Evolutionary conservation across 495 filamentous ascomycete genomes (phyloP).

Genomic region (Podospora comata): DNA sequence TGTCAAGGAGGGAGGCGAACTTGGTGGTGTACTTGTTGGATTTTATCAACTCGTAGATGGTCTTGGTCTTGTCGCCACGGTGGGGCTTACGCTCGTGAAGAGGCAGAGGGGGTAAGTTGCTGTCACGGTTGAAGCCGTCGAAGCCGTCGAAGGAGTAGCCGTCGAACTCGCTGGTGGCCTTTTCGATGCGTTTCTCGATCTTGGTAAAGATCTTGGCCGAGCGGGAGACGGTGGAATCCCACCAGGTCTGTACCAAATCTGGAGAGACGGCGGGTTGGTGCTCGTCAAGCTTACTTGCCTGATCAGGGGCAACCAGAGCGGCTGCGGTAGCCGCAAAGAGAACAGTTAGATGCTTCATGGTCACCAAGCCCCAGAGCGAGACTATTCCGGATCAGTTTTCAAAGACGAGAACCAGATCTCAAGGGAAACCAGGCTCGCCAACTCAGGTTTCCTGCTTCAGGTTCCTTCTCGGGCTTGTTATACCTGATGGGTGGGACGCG

Average conservation of each 20-base stretch:
- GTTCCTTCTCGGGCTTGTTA: neutral
- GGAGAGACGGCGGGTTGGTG: neutral
- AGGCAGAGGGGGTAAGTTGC: neutral
- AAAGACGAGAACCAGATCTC: neutral
- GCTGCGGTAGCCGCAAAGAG: constrained; percentile 51
- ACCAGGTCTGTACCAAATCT: constrained; percentile 15
- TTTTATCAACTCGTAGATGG: constrained; percentile 73
- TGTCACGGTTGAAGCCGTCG: constrained; percentile 4
- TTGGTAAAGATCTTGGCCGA: constrained; percentile 19
- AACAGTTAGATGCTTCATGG: constrained; percentile 44
- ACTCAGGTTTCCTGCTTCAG: neutral
- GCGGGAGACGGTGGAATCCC: constrained; percentile 22
- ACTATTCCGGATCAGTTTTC: neutral
- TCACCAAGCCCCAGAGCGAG: neutral
- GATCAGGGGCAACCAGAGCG: constrained; percentile 58
- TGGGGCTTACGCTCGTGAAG: constrained; percentile 23
- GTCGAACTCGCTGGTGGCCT: constrained; percentile 39
- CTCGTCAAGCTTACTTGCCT: constrained; percentile 29
- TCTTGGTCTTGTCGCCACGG: constrained; percentile 52
- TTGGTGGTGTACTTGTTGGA: constrained; percentile 70
- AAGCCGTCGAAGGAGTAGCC: neutral
- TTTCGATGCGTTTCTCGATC: constrained; percentile 15
- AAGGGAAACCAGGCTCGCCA: neutral
- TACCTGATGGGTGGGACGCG: constrained; percentile 3
- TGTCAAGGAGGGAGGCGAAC: constrained; percentile 67